Evolutionary conservation across 2,329 filamentous ascomycete genomes (phyloP), one percentile per base, ranked within the genome.

Genomic region (Fusarium mundagurra): DNA sequence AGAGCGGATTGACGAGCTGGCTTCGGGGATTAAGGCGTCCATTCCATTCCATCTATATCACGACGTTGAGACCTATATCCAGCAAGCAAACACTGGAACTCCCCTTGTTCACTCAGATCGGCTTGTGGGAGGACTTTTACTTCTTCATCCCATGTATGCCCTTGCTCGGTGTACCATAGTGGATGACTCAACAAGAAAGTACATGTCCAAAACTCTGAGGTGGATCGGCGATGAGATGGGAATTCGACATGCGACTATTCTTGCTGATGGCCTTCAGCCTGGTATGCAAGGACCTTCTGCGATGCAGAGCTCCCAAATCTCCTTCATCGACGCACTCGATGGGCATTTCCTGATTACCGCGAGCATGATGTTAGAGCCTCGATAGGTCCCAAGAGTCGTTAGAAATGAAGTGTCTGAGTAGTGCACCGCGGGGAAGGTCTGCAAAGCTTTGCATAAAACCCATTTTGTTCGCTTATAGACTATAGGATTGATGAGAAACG

Each of bases 311-410:
- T 68, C 63, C 8, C 24, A 12, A 9, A 33, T 67, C 5, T n/a
- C 53, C 1, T 68, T 68, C 9, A 29, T 68, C 17, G 65, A 68
- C 39, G 64, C 54, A 11, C 63, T 68, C 8, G 65, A 68, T n/a
- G 65, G 65, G 8, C 65, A 67, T 39, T 68, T 67, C 5, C 24
- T 68, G 6, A 68, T 68, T 3, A 68, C 63, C 1, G 65, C 65
- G 3, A 68, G 65, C 8, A 68, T 68, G 65, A 53, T 67, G 63
- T 27, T 66, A 18, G 45, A 67, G 27, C 64, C 64, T 8, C 18
- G 8, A 2, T 20, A 51, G 34, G 24, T 34, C 2, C 2, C 16
- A 18, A 2, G 22, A 13, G 20, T 24, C 8, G 14, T 5, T 55
- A 31, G 27, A 4, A 2, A 17, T 54, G 20, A 13, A 18, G 13